Evolutionary conservation across 108 stramenopile genomes (phyloP), one percentile per base, ranked within the genome.

Genomic region (Tribonema minus): DNA sequence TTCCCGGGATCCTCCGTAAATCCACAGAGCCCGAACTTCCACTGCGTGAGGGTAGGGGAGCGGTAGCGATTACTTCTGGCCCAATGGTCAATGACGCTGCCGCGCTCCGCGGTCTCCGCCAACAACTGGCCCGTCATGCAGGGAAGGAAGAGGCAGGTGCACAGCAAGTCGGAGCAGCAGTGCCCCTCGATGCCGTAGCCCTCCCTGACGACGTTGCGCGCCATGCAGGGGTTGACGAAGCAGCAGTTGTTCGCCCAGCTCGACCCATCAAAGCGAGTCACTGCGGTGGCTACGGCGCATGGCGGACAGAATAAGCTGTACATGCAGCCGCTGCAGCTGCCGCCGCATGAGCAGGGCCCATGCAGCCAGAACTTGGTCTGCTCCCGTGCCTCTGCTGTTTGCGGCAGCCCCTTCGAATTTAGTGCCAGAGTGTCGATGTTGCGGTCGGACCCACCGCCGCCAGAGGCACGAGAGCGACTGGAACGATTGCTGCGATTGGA

Each of bases 141-240:
- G 30, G 77, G 77, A 32, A 41, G n/a, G 66, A 38, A 79, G 25
- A 70, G 26, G 5, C 67, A 27, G 39, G 67, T 68, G 39, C 77
- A 79, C 39, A 60, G 4, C 6, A 79, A 54, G 60, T 79, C 77
- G 30, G 60, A 25, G 68, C 77, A 79, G 37, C 77, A 79, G 66
- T 79, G 77, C 29, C 77, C 77, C 67, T 79, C 66, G 60, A 79
- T 79, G 67, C 59, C 67, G 38, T 79, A 79, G 58, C 77, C 77
- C 27, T 79, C 40, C 60, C 77, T 63, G 9, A 79, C 39, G 68
- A 79, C 38, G 66, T 61, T 79, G 31, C 77, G 67, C 7, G 67
- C 77, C 33, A 66, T 35, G 59, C 68, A 79, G 9, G 36, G 32
- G 35, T 36, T 79, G 36, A 79, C 64, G 61, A 67, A 79, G 66